Conservation (phyloP, 2,329 filamentous ascomycete species). For the Pseudocercospora fuligena region DNA sequence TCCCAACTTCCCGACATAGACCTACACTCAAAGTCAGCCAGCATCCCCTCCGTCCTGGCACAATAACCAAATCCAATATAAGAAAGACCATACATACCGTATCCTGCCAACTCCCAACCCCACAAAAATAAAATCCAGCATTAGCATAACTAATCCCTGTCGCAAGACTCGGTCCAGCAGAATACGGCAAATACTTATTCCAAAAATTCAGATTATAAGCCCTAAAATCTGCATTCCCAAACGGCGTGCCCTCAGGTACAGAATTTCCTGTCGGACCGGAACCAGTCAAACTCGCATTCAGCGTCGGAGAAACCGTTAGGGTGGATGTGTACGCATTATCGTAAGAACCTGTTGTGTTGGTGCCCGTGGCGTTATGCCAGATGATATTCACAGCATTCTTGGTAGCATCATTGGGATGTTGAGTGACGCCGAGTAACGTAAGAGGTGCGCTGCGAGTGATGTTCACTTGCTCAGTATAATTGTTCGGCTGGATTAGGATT, state of each 20-base stretch:
- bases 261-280: conserved; percentile 65
- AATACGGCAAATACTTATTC: conserved; percentile 61
- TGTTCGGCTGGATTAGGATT: conserved; percentile 65
- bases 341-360: conserved; percentile 44
- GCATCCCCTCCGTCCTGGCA: neutral
- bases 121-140: conserved; percentile 68
- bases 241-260: conserved; percentile 65
- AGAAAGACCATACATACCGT: conserved; percentile 60
- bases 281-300: conserved; percentile 67
- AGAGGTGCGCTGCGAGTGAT: conserved; percentile 66
- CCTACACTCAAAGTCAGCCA: conserved; percentile 37
- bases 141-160: conserved; percentile 67
- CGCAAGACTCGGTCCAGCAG: conserved; percentile 63
- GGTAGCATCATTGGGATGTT: conserved; percentile 52
- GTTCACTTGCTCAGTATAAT: conserved; percentile 69
- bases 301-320: conserved; percentile 66
- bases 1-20: conserved; percentile 69
- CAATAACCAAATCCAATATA: no score
- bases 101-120: conserved; percentile 71
- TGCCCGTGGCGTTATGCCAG: conserved; percentile 62
- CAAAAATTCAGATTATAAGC: conserved; percentile 70
- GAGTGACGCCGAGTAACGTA: conserved; percentile 64
- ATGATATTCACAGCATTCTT: conserved; percentile 61
- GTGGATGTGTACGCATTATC: conserved; percentile 69
- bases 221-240: conserved; percentile 67